Conservation (phyloP, 352 stramenopile genomes). For the Phytophthora aleatoria region DNA sequence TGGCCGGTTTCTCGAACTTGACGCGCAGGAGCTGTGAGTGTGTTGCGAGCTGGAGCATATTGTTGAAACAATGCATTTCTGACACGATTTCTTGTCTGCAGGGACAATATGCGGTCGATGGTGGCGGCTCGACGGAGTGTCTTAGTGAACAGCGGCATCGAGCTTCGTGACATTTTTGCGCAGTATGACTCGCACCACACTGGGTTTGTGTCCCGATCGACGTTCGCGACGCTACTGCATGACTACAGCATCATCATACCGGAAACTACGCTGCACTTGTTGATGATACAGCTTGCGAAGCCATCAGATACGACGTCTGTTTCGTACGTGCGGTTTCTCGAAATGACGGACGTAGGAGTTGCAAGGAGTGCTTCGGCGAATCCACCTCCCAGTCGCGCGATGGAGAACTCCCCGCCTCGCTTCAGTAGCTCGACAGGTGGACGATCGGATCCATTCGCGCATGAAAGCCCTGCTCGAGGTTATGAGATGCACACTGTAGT, state of each 20-base stretch:
- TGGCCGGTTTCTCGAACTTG: conserved; percentile 52
- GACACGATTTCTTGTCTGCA: conserved; percentile 12
- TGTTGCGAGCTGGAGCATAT: neutral
- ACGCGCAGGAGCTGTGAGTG: conserved; percentile 57
- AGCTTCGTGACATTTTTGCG: conserved; percentile 45
- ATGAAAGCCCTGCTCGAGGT: conserved; percentile 23
- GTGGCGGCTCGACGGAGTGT: conserved; percentile 35
- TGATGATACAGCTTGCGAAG: conserved; percentile 53
- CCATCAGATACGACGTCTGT: conserved; percentile 57
- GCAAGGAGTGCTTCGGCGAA: conserved; percentile 21
- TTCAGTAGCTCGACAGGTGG: conserved; percentile 11
- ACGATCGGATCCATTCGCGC: conserved; percentile 7
- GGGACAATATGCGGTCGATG: conserved; percentile 49
- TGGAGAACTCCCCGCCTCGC: conserved; percentile 15
- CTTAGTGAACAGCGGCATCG: conserved; percentile 38
- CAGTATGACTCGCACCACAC: conserved; percentile 47
- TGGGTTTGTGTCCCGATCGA: conserved; percentile 45
- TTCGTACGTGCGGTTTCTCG: conserved; percentile 64
- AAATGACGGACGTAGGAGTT: conserved; percentile 42
- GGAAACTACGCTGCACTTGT: conserved; percentile 53
- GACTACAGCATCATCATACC: conserved; percentile 41
- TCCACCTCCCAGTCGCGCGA: conserved; percentile 5
- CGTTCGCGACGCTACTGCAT: conserved; percentile 46
- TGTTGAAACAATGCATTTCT: neutral
- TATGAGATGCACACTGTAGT: conserved; percentile 43